A percentile compares a stretch with the other conserved stretches of the same genome.
These are phyloP conservation scores for Sugiyamaella mastotermitis DNA, from an alignment of 805 yeast species.

Conservation along the genomic window DNA sequence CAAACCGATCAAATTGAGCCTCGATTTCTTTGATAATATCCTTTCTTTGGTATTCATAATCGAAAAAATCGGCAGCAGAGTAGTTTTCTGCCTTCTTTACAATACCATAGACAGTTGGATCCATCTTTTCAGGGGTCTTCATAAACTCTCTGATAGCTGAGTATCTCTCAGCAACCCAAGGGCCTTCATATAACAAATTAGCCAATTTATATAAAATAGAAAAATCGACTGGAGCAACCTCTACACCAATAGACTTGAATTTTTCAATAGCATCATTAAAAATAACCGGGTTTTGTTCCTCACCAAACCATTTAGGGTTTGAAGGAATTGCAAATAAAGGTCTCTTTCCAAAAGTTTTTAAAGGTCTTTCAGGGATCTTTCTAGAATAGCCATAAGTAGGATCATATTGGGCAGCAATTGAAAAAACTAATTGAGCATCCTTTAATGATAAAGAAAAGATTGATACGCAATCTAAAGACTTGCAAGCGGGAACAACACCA, in stretches of 20 bases:
- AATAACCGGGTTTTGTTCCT: conserved; percentile 65
- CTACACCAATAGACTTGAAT: conserved; percentile 50
- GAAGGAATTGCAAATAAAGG: conserved; percentile 76
- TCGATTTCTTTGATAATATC: conserved; percentile 64
- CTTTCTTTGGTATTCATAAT: conserved; percentile 81
- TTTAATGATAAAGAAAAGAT: conserved; percentile 68
- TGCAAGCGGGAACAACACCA: conserved; percentile 98
- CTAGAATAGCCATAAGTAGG: conserved; percentile 76
- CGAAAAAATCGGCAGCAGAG: conserved; percentile 78
- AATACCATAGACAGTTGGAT: conserved; percentile 75
- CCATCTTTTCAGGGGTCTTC: conserved; percentile 69
- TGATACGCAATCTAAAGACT: conserved; percentile 88
- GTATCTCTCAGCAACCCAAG: conserved; percentile 98
- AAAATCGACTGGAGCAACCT: conserved; percentile 61
- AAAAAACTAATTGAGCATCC: conserved; percentile 79
- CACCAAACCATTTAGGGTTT: conserved; percentile 73
- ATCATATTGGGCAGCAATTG: conserved; percentile 68
- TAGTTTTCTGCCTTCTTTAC: conserved; percentile 72
- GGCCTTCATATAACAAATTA: conserved; percentile 85
- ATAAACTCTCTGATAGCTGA: conserved; percentile 71
- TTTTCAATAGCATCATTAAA: conserved; percentile 56
- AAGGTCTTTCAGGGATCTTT: conserved; percentile 60
- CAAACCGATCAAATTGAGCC: conserved; percentile 50
- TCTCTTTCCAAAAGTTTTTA: conserved; percentile 47
- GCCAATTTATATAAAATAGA: conserved; percentile 75